Base-by-base conservation (phyloP, 1,139 yeast genomes). In the Hyphopichia burtonii region DNA sequence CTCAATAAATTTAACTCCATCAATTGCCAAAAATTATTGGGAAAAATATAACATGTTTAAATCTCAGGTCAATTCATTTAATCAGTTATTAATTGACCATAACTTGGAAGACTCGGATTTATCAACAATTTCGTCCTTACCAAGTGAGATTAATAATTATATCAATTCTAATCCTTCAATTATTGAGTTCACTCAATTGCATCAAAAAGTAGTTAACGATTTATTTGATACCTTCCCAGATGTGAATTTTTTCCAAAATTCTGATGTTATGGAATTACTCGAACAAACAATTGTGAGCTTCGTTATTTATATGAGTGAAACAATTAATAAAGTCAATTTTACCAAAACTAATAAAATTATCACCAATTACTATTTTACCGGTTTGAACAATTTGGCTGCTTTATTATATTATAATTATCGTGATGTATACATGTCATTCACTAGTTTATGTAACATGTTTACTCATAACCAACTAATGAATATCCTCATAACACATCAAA, bases 361-460 rank as follows among this genome's bases (percentile, higher is more conserved):
- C 15, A 34, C 45, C 7, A 42, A 34, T 16, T 52, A 44, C 42
- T 63, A 62, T 43, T 51, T 56, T 36, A 53, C 61, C 4, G 66
- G 68, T 2, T 44, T 69, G 39, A 49, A 49, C 34, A 50, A 62
- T 19, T 52, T 80, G 35, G 69, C 72, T 0, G 80, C 78, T 0
- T 55, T 76, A 1, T 54, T 79, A 17, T 61, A 71, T 34, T 62
- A 66, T 43, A 64, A 68, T 44, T 60, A 68, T 43, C 61, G 61
- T 33, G 59, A 70, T 38, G 48, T 59, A 11, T 52, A 58, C 31
- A 66, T 66, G 31, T 65, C 85, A 1, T 71, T 82, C 41, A 56
- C 63, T 1, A 67, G 76, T 14, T 56, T 82, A 32, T 63, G 76
- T 34, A 74, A 75, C 35, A 48, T 80, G 19, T 55, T 76, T 46